A percentile compares a stretch with the other conserved stretches of the same genome.
These are phyloP conservation scores for Cenchrus fungigraminus DNA, from an alignment of 176 grass and related monocot species.

Conservation along the genomic window DNA sequence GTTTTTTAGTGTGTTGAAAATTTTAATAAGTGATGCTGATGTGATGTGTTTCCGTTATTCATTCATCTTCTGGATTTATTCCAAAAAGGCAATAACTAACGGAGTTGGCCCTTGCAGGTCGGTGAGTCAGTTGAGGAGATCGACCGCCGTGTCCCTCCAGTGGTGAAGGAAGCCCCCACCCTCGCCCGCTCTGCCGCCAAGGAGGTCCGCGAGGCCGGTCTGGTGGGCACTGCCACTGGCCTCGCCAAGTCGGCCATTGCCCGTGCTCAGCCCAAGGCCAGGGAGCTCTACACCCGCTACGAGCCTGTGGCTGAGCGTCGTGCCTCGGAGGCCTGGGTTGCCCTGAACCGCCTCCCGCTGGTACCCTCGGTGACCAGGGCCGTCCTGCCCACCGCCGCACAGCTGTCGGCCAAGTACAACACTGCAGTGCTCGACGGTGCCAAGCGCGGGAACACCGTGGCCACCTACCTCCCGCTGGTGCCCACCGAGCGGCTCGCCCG, in stretches of 20 bases:
- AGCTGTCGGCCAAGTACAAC: constrained; percentile 77
- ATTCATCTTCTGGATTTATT: too few relatives aligned
- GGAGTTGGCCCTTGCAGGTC: constrained; percentile 37
- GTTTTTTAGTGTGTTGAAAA: background rate
- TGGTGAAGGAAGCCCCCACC: constrained; percentile 71
- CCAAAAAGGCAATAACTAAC: background rate
- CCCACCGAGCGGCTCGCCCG: constrained; percentile 65
- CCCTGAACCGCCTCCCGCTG: constrained; percentile 84
- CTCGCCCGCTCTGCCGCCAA: constrained; percentile 54
- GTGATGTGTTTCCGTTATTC: background rate
- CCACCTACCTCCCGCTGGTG: constrained; percentile 77
- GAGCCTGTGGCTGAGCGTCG: constrained; percentile 73
- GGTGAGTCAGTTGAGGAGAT: constrained; percentile 70
- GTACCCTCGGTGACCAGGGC: constrained; percentile 69
- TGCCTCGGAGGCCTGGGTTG: constrained; percentile 65
- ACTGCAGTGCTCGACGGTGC: constrained; percentile 49
- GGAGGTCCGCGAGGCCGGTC: constrained; percentile 68
- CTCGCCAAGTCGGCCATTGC: constrained; percentile 62
- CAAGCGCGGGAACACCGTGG: constrained; percentile 68
- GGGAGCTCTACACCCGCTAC: constrained; percentile 70
- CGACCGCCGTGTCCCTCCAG: constrained; percentile 60
- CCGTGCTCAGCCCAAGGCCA: constrained; percentile 56
- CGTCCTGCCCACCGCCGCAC: constrained; percentile 69
- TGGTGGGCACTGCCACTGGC: constrained; percentile 66
- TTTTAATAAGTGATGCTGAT: background rate